These are phyloP conservation scores for Striga asiatica DNA, from an alignment of 257 asterid genomes.

Conservation along the genomic window DNA sequence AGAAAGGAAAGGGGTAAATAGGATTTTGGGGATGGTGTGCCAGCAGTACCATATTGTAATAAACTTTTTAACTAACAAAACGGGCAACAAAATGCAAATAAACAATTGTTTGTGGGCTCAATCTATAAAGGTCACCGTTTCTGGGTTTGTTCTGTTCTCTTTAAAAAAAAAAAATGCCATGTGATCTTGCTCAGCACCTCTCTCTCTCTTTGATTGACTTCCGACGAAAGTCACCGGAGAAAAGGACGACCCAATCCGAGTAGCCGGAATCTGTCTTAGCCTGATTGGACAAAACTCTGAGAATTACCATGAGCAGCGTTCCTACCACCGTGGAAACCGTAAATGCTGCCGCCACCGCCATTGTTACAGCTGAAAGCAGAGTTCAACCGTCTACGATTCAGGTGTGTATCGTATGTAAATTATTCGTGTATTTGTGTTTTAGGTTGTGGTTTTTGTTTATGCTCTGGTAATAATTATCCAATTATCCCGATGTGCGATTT, in stretches of 20 bases:
- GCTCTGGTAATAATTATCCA: background rate
- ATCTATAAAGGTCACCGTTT: slow-evolving; percentile 43
- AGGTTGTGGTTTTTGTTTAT: background rate
- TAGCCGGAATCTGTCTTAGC: slow-evolving; percentile 24
- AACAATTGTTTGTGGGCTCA: slow-evolving; percentile 21
- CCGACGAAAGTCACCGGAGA: slow-evolving; percentile 27
- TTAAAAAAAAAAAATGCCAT: slow-evolving; percentile 34
- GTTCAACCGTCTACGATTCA: slow-evolving; percentile 70
- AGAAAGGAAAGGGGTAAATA: background rate
- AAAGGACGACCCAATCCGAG: slow-evolving; percentile 4
- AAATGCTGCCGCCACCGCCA: slow-evolving; percentile 92
- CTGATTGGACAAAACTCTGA: background rate
- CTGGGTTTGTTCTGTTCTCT: slow-evolving; percentile 37
- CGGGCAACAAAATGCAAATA: slow-evolving; percentile 18
- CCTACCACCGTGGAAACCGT: slow-evolving; percentile 84
- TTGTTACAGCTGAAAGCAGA: slow-evolving; percentile 80
- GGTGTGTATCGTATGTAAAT: slow-evolving; percentile 29
- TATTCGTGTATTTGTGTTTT: background rate
- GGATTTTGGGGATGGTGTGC: background rate
- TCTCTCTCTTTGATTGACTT: slow-evolving; percentile 27
- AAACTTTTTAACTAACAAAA: background rate
- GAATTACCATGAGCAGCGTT: slow-evolving; percentile 54
- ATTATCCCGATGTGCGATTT: slow-evolving; percentile 7
- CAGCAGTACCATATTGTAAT: background rate
- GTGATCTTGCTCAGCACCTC: slow-evolving; percentile 36